phyloP scores from a whole-genome alignment of 75 land plant genomes.

The Picea glauca region DNA sequence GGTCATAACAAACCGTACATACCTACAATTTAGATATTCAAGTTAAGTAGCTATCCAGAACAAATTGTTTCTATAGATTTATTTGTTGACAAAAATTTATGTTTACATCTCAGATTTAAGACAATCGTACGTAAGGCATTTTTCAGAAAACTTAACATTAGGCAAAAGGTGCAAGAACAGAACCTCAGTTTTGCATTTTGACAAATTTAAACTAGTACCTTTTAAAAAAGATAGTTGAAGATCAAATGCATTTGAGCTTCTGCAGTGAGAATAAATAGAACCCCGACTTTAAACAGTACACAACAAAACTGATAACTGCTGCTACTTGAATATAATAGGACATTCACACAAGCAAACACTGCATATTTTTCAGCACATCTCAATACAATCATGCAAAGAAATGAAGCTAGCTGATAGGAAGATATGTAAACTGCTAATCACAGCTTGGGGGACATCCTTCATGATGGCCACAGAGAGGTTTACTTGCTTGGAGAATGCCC shows the following conservation, averaged over 20 bases:
- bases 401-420: background rate
- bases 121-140: background rate
- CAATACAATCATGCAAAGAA: background rate
- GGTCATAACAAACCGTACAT: conserved; percentile 78
- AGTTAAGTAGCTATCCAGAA: background rate
- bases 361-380: background rate
- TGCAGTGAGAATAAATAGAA: no score
- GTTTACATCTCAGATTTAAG: background rate
- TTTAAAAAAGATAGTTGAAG: background rate
- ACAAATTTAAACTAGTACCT: background rate
- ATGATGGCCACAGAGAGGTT: no score
- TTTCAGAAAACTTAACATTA: background rate
- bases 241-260: no score
- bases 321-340: no score
- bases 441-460: no score
- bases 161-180: background rate
- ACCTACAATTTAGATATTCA: conserved; percentile 44
- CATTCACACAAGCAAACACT: no score
- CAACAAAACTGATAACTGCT: no score
- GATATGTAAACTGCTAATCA: background rate
- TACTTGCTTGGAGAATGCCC: no score
- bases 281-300: no score
- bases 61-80: background rate
- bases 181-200: background rate
- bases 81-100: background rate